Evolutionary conservation across 768 basidiomycete genomes (phyloP), one percentile per base, ranked within the genome.

Genomic region (Russula earlei): DNA sequence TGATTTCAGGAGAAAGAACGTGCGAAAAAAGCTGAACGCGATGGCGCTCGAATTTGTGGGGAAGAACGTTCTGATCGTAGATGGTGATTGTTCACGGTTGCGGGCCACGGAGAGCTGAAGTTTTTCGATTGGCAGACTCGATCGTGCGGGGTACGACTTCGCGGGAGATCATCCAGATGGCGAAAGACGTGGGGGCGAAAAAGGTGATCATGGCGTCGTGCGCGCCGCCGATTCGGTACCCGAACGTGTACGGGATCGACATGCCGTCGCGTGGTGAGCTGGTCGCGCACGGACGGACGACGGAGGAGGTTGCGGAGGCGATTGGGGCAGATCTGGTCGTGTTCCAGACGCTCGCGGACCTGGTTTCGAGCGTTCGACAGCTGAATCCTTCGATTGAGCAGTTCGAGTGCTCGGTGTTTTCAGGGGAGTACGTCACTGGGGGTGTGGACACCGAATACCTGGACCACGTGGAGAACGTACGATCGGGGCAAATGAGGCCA

Each of bases 111-210:
- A 60, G 24, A 46, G 31, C 7, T 45, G 34, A 5, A 1, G 11
- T 10, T 7, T 10, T 29, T 4, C 17, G 8, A 5, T 1, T 31
- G 14, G 10, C 12, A 47, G 95, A 99, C 71, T 98, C 96, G 0
- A 99, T 99, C 63, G 96, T 99, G 20, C 85, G 96, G 24, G 96
- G 96, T 5, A 99, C 96, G 1, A 99, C 96, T 0, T 98, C 95
- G 14, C 95, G 91, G 67, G 96, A 99, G 69, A 99, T 99, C 60
- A 81, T 99, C 24, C 94, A 97, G 68, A 98, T 99, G 94, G 96
- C 95, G 19, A 94, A 94, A 67, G 96, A 99, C 65, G 96, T 96
- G 15, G 96, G 96, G 15, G 95, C 96, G 17, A 92, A 87, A 70
- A 90, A 87, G 63, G 91, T 99, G 65, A 86, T 97, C 60, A 84